Evolutionary conservation across 208 protist genomes (phyloP).

Genomic region (Plasmodiophora brassicae): DNA sequence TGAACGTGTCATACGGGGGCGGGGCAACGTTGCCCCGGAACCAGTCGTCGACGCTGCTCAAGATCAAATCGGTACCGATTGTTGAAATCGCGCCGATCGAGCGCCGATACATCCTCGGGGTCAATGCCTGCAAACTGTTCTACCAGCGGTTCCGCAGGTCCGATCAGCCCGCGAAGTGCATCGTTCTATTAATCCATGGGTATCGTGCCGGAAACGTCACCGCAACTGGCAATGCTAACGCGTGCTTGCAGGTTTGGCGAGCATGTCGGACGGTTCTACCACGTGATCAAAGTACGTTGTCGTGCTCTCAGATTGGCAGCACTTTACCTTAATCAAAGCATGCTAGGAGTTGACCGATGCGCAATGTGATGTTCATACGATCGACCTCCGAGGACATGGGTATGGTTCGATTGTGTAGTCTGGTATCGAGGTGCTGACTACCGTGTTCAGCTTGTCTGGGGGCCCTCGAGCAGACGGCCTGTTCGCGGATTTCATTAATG

Average conservation of each 20-base stretch:
- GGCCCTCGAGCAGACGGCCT: neutral
- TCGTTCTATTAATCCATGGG: neutral
- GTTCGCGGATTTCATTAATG: neutral
- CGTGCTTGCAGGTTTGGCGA: too few relatives aligned
- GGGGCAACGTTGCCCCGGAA: too few relatives aligned
- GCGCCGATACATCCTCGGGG: neutral
- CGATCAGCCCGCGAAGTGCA: neutral
- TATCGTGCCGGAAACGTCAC: too few relatives aligned
- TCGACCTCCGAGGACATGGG: constrained; percentile 24
- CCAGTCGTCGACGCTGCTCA: too few relatives aligned
- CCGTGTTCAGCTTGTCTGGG: neutral
- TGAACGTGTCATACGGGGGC: too few relatives aligned
- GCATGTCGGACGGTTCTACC: constrained; percentile 1
- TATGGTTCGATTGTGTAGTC: neutral
- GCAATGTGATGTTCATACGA: neutral
- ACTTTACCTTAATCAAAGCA: neutral
- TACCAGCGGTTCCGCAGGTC: neutral
- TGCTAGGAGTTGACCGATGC: neutral
- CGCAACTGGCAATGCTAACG: too few relatives aligned
- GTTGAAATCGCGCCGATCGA: neutral
- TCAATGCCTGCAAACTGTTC: constrained; percentile 19
- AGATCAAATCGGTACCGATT: constrained; percentile 20
- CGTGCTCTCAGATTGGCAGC: neutral
- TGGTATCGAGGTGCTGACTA: neutral
- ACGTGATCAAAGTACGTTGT: neutral